These are phyloP conservation scores for Cutaneotrichosporon cavernicola DNA, from an alignment of 1,284 basidiomycete genomes.

Conservation along the genomic window DNA sequence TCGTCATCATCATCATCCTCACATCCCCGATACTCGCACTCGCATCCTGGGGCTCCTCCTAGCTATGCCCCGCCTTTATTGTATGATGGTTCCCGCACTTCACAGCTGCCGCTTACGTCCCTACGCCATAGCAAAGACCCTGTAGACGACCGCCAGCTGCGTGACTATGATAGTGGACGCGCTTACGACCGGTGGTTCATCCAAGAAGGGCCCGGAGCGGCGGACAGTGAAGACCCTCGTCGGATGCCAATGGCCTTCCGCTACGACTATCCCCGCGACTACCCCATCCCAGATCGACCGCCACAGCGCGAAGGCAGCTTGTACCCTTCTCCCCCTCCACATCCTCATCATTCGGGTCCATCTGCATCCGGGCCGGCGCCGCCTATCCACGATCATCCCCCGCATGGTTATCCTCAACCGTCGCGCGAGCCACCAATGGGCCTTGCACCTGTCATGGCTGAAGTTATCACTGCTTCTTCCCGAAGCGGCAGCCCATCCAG, in stretches of 20 bases:
- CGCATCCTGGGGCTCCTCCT: background rate
- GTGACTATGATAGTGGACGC: slow-evolving; percentile 1
- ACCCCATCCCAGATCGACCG: background rate
- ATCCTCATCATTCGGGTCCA: background rate
- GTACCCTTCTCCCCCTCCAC: background rate
- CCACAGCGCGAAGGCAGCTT: background rate
- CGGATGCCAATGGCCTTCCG: slow-evolving; percentile 1
- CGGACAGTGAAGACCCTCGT: background rate
- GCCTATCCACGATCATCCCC: background rate
- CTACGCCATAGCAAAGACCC: slow-evolving; percentile 1
- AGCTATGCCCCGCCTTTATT: background rate
- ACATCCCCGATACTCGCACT: background rate
- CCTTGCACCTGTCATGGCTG: background rate
- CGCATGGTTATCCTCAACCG: background rate
- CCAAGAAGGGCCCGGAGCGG: background rate
- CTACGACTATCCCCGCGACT: slow-evolving; percentile 2
- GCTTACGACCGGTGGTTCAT: background rate
- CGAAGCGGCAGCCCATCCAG: background rate
- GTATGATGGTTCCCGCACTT: background rate
- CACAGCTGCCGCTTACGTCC: background rate
- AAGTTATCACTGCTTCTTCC: background rate
- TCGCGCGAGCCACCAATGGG: background rate
- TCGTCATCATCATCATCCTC: background rate
- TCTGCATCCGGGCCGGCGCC: background rate
- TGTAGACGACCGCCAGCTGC: background rate